Base-by-base conservation (phyloP, 106 monocot genomes). In the Acanthochlamys bracteata region DNA sequence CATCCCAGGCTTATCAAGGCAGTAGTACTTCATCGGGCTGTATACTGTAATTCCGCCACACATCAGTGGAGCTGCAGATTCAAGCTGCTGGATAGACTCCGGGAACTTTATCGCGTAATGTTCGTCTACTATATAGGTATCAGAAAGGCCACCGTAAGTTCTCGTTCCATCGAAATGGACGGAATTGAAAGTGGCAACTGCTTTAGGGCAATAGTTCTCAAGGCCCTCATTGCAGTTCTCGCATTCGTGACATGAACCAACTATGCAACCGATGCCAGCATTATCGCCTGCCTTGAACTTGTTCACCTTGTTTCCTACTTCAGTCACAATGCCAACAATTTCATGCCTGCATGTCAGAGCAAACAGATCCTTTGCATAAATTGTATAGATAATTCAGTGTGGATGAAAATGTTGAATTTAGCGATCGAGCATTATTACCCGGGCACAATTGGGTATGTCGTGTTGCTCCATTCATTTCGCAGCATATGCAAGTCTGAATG, bases 11-110 rank as follows among this genome's bases (percentile, higher is more conserved):
- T 54, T 57, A 54, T 80, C 65, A 12, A 93, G 67, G 9, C 75
- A 82, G 23, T 66, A 73, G 12, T 71, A 20, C 76, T 78, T 85
- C 93, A 93, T 82, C 25, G 88, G 85, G 56, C 70, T 73, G 58
- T 88, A 93, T 25, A 93, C 88, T 11, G 88, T 93, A 52, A 78
- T 70, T 2, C 93, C 93, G 0, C 88, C 93, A 40, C 93, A 88
- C 1, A 93, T 66, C 27, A 93, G 71, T 13, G 88, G 93, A 0
- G 88, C 93, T 2, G 61, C 76, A 20, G 71, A 70, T 59, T 93
- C 93, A 0, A 88, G 67, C 8, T 79, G 80, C 57, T 60, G 68
- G 7, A 45, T 7, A 13, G 43, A 45, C 13, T 85, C 85, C 4
- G 93, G 93, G 25, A 82, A 58, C 24, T 61, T 59, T 0, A 93